phyloP scores from a whole-genome alignment of 2,329 filamentous ascomycete genomes.

The Talaromyces sp. region DNA sequence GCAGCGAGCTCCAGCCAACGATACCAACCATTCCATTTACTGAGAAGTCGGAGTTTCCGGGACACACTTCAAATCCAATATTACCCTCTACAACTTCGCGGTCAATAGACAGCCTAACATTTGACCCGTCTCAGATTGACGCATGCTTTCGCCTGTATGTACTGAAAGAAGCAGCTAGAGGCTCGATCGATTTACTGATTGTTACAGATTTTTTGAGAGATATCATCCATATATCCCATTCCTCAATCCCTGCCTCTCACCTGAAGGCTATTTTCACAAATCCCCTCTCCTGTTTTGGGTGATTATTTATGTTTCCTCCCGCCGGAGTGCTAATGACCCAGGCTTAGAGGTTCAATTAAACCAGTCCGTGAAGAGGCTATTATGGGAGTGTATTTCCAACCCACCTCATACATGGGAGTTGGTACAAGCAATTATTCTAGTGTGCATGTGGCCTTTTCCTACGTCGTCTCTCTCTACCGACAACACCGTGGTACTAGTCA shows the following conservation, averaged over 20 bases:
- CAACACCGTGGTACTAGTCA: slow-evolving; percentile 14
- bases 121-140: not conserved
- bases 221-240: slow-evolving; percentile 6
- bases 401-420: slow-evolving; percentile 15
- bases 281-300: slow-evolving; percentile 14
- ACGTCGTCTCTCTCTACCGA: slow-evolving; percentile 15
- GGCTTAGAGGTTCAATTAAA: slow-evolving; percentile 6
- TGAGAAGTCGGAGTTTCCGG: not conserved
- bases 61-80: too few species aligned
- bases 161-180: not conserved
- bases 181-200: not conserved
- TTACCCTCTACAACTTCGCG: not conserved
- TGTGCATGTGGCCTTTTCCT: slow-evolving; percentile 21
- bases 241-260: not conserved
- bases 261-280: slow-evolving; percentile 10
- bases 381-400: slow-evolving; percentile 15
- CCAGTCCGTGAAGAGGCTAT: slow-evolving; percentile 8
- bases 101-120: not conserved
- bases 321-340: slow-evolving; percentile 10
- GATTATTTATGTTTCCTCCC: slow-evolving; percentile 12
- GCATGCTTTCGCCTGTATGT: slow-evolving; percentile 6
- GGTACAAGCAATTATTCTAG: slow-evolving; percentile 17
- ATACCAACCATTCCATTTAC: not conserved
- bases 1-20: not conserved
- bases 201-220: slow-evolving; percentile 6